Base-by-base conservation (phyloP, 805 yeast genomes). In the Myxozyma nipponensis region DNA sequence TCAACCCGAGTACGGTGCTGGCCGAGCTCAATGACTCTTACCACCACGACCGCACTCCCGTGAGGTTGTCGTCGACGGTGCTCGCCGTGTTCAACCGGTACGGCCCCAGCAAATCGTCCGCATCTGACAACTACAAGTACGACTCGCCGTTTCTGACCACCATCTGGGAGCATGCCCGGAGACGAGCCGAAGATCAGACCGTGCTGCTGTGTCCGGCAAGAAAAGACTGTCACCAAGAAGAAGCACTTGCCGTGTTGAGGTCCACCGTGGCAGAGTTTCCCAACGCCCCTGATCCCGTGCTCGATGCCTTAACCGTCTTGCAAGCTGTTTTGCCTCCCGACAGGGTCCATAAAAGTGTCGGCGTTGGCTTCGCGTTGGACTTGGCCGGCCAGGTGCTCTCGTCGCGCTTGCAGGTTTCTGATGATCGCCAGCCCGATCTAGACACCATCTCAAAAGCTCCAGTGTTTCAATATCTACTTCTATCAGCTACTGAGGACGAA, bases 171-270 rank as follows among this genome's bases (percentile, higher is more conserved):
- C 75, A 71, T 48, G 72, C 74, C 3, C 61, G 62, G 43, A 60
- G 65, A 39, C 65, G 73, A 17, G 62, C 66, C 5, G 75, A 71
- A 55, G 73, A 71, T 46, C 74, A 71, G 58, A 62, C 71, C 21
- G 49, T 71, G 7, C 54, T 70, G 23, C 52, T 71, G 10, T 61
- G 55, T 17, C 45, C 21, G 46, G 36, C 35, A 21, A 24, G 35
- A n/a, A 37, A 10, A n/a, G 10, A 36, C 15, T 34, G 46, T 10
- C 24, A 46, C 18, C 32, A 39, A 2, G 45, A 52, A 9, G 13
- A 28, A 13, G 13, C 32, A 28, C 49, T 53, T n/a, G 42, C 51
- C 18, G 26, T 32, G 26, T 39, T 53, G 13, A 50, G 36, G 24
- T 44, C 41, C 25, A 36, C 45, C n/a, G 52, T 70, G 17, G 55